Evolutionary conservation across 148 eudicot species (phyloP), one percentile per base, ranked within the genome.

Genomic region (Fallopia convolvulus): DNA sequence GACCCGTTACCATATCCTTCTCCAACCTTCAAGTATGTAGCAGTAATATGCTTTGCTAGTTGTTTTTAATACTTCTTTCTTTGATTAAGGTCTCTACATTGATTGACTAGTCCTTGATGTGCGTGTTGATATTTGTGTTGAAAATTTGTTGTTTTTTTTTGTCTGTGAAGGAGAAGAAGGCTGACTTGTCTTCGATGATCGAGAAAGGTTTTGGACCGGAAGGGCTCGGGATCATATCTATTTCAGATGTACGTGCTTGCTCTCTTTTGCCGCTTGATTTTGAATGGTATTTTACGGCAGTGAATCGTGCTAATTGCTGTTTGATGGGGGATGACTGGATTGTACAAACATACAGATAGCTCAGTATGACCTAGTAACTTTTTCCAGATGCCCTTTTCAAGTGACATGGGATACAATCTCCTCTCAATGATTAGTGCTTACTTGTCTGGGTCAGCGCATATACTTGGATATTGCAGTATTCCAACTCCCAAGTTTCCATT

Each of bases 191-290:
- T 6, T 75, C 83, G 58, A 84, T 87, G 82, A 92, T 94, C 74
- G 95, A 92, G 81, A 84, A 89, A 77, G 98, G 95, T 68, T 94
- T 92, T 77, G 98, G 97, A 47, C 91, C 93, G 36, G 84, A 90
- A 44, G 92, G 98, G 41, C 87, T 92, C 48, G 98, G 98, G n/a
- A 92, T 94, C 74, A 75, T 94, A 77, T 88, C 97, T 1, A 78
- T 92, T 81, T 88, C 98, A 78, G 79, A 83, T 76, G 97, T 90
- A 92, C 56, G 85, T 42, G 71, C 47, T 74, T 72, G 56, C 61
- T 58, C 39, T 13, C 4, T 3, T 36, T 32, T 6, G n/a, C 1
- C 56, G 6, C 36, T 12, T 76, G 63, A 17, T 30, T 9, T 39
- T 4, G 77, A 40, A 5, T 52, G 8, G 21, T 39, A 18, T 47